These are phyloP conservation scores for Penicillium sp. DNA, from an alignment of 2,329 filamentous ascomycete genomes.

Conservation along the genomic window DNA sequence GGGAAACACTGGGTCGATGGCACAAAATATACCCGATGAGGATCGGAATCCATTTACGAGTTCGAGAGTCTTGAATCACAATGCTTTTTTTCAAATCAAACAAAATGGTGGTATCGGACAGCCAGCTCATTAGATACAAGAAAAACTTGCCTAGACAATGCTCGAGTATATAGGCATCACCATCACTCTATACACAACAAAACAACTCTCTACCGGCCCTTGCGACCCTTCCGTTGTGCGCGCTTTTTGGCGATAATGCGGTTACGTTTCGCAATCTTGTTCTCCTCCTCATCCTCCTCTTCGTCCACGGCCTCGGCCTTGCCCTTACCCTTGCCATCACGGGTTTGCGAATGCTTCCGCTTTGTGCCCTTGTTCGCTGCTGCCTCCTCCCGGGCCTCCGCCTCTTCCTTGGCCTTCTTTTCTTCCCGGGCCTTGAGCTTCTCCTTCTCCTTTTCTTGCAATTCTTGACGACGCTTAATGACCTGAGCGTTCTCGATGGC, in stretches of 20 bases:
- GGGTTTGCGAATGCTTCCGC: slow-evolving; percentile 32
- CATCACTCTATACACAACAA: slow-evolving; percentile 17
- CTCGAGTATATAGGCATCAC: not conserved
- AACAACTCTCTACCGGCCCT: slow-evolving; percentile 36
- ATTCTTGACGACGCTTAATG: slow-evolving; percentile 65
- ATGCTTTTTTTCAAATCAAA: slow-evolving; percentile 23
- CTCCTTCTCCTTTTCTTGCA: slow-evolving; percentile 30
- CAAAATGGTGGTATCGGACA: slow-evolving; percentile 19
- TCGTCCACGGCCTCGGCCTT: slow-evolving; percentile 31
- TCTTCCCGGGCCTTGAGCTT: slow-evolving; percentile 14
- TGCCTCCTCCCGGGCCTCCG: slow-evolving; percentile 28
- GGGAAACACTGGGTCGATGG: not conserved
- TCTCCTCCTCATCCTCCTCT: slow-evolving; percentile 34
- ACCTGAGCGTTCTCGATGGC: slow-evolving; percentile 98
- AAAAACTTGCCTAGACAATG: not conserved
- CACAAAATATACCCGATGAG: slow-evolving; percentile 10
- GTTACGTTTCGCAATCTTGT: slow-evolving; percentile 62
- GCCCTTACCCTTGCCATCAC: slow-evolving; percentile 18
- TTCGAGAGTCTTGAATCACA: slow-evolving; percentile 5
- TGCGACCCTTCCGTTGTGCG: slow-evolving; percentile 66
- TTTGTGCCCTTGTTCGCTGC: slow-evolving; percentile 26
- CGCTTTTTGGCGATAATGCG: slow-evolving; percentile 84
- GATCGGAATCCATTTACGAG: not conserved
- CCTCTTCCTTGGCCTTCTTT: slow-evolving; percentile 27
- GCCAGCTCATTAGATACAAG: slow-evolving; percentile 16